Percentiles rank a stretch among this genome's conserved stretches.
Conservation (phyloP, 2,329 filamentous ascomycete species). For the Dothiorella sarmentorum region DNA sequence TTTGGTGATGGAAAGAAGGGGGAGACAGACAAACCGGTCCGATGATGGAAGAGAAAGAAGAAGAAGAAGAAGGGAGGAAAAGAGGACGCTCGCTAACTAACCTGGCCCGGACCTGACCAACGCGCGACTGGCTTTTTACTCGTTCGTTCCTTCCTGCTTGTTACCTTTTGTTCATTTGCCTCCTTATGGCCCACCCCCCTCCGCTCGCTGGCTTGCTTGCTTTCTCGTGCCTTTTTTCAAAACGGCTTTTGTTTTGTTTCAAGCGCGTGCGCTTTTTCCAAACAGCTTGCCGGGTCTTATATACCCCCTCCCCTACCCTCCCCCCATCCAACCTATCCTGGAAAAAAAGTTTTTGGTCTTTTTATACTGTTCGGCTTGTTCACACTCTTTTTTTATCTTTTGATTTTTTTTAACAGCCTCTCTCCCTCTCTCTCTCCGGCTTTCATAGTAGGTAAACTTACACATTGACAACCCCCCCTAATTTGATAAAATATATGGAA, state of each 20-base stretch:
- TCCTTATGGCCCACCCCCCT: too few species aligned
- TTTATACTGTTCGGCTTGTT: not conserved
- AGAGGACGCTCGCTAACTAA: not conserved
- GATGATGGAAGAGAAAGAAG: not conserved
- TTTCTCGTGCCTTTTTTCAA: too few species aligned
- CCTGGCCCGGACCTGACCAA: too few species aligned
- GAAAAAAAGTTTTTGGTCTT: slow-evolving; percentile 4
- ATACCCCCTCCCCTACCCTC: not conserved
- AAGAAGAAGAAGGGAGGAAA: not conserved
- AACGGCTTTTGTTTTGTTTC: too few species aligned
- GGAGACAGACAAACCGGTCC: too few species aligned
- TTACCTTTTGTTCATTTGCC: too few species aligned
- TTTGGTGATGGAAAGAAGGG: not conserved
- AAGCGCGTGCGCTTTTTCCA: too few species aligned
- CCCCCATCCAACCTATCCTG: not conserved
- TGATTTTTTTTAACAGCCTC: not conserved
- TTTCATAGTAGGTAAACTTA: not conserved
- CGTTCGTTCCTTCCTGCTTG: too few species aligned
- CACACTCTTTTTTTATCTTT: not conserved
- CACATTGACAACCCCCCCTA: too few species aligned
- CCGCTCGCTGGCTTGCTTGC: too few species aligned
- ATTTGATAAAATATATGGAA: not conserved
- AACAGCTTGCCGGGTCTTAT: not conserved
- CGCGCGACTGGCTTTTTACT: not conserved
- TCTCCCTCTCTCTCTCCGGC: not conserved